Base-by-base conservation (phyloP, 2,329 filamentous ascomycete species). In the Bipolaris cookei region DNA sequence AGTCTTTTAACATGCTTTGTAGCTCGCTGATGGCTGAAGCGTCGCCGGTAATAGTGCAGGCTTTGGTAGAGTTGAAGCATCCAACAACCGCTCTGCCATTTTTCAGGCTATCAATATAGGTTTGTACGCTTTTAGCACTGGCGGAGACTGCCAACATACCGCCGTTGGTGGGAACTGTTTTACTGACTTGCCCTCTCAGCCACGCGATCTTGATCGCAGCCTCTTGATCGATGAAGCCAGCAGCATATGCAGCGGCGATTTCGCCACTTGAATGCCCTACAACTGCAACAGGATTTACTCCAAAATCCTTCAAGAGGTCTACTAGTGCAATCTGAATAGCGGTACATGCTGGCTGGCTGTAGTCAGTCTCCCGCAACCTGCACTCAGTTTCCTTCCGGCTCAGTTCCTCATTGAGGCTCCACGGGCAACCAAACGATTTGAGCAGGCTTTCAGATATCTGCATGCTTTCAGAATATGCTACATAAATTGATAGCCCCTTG, bases 11-110 rank as follows among this genome's bases (percentile, higher is more conserved):
- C 11, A 41, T n/a, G 11, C 11, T 16, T 16, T 55, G 21, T 2
- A 76, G 58, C 45, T 76, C 71, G 0, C 69, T 58, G 25, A 82
- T 74, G 6, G 76, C 78, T 49, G 74, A 68, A 0, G 54, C 53
- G 54, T 82, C 78, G 1, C 81, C 81, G 14, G 79, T 80, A 1
- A 82, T 55, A 0, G 81, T 83, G 4, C 81, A 66, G 37, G 74
- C 79, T 0, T 64, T 54, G 3, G 78, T 74, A 16, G 74, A 75
- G 62, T 83, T 83, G 46, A 69, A 65, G 54, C 69, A 72, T 44
- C 43, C 54, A 11, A 57, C 44, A 20, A 52, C 49, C 7, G 39
- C 54, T 16, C 39, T 41, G 18, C 54, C 54, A 0, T 23, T 44
- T 32, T 52, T 43, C 13, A 57, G n/a, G 8, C 32, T 16, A 18